phyloP scores from a whole-genome alignment of 2,329 filamentous ascomycete genomes.

The Tolypocladium endophyticum region DNA sequence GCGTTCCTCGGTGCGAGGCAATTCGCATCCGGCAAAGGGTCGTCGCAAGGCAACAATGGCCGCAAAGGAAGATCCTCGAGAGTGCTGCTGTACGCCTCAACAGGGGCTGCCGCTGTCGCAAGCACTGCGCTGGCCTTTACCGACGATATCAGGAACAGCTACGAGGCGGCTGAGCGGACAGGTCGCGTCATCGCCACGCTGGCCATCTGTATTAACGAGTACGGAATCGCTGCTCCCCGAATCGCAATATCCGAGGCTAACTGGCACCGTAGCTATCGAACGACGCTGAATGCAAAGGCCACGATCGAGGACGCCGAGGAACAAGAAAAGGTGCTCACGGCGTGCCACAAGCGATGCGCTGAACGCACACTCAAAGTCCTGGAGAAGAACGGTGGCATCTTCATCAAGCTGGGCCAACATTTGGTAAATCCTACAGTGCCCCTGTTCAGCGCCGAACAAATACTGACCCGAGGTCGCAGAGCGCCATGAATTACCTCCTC shows the following conservation, averaged over 20 bases:
- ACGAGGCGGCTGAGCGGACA: constrained; percentile 64
- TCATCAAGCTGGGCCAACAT: constrained; percentile 96
- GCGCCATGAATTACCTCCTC: constrained; percentile 89
- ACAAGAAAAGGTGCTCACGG: constrained; percentile 57
- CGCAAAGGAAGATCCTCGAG: constrained; percentile 14
- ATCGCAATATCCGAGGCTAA: neutral
- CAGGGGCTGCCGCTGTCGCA: constrained; percentile 37
- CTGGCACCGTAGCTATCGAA: constrained; percentile 59
- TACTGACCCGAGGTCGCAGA: constrained; percentile 35
- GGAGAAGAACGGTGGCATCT: constrained; percentile 95
- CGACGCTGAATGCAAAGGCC: constrained; percentile 63
- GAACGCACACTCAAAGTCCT: constrained; percentile 75
- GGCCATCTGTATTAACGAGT: constrained; percentile 84
- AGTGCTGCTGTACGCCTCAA: constrained; percentile 36
- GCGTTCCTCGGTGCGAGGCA: constrained; percentile 13
- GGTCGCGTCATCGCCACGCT: constrained; percentile 68
- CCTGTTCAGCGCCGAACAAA: neutral
- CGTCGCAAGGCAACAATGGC: constrained; percentile 10
- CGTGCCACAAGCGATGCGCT: constrained; percentile 88
- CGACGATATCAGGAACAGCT: constrained; percentile 66
- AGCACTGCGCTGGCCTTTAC: constrained; percentile 43
- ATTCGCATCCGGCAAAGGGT: constrained; percentile 18
- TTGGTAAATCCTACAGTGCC: constrained; percentile 37
- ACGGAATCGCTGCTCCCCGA: constrained; percentile 10
- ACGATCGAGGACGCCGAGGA: constrained; percentile 51